Evolutionary conservation across 1,139 yeast species (phyloP), one percentile per base, ranked within the genome.

Genomic region (Pichia sp.): DNA sequence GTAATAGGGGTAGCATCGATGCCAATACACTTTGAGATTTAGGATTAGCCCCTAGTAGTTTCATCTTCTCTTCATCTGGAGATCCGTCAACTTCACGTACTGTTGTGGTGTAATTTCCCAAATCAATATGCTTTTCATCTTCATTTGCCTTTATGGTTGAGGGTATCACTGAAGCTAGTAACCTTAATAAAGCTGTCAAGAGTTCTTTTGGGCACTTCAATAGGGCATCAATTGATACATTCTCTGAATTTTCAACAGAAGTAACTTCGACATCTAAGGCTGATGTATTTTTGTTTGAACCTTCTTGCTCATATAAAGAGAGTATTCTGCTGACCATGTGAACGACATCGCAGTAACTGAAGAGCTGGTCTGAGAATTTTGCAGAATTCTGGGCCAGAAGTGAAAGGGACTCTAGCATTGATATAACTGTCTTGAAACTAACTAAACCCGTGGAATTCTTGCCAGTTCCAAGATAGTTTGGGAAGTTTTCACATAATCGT

Each of bases 181-280:
- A 61, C 27, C 72, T 66, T 17, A 86, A 57, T 19, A 81, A 65
- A 18, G 75, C 67, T 1, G 72, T 50, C 22, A 82, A 58, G 25
- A 84, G 55, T 18, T 78, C 84, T 46, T 78, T 79, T 1, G 93
- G 88, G 5, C 78, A 74, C 36, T 80, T 76, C 75, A 86, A 81
- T 29, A 87, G 60, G 0, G 85, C 74, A 50, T 84, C 94, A 29
- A 80, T 68, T 2, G 80, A 64, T 0, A 72, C 53, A 14, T 47
- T 25, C 17, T 25, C 11, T n/a, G n/a, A n/a, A n/a, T n/a, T n/a
- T n/a, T n/a, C n/a, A n/a, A n/a, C n/a, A n/a, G n/a, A n/a, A n/a
- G n/a, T n/a, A n/a, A n/a, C n/a, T n/a, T n/a, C n/a, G n/a, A n/a
- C n/a, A n/a, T n/a, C n/a, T n/a, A n/a, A n/a, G n/a, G n/a, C n/a